Percentiles rank a stretch among this genome's conserved stretches.
phyloP scores from a whole-genome alignment of 2,329 filamentous ascomycete species.

The Penicillium sp. region DNA sequence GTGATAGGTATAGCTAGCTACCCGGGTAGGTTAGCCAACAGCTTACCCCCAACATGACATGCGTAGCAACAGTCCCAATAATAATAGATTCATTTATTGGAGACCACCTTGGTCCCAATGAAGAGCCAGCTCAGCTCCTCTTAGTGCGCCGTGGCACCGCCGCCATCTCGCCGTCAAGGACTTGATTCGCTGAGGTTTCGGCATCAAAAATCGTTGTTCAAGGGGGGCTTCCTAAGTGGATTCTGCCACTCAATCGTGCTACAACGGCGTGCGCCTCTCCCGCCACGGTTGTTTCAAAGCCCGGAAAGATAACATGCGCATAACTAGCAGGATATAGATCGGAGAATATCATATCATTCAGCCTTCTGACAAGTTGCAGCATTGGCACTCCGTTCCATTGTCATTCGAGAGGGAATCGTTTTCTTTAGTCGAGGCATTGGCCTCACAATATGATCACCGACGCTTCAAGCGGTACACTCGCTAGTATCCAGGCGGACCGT shows the following conservation, averaged over 20 bases:
- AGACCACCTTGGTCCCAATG: background rate
- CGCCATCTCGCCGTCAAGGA: background rate
- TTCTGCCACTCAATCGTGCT: constrained; percentile 10
- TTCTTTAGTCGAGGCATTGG: background rate
- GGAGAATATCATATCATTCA: constrained; percentile 1
- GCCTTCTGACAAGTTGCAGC: constrained; percentile 9
- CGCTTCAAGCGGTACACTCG: background rate
- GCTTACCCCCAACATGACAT: background rate
- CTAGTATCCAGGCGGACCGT: background rate
- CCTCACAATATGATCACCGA: background rate
- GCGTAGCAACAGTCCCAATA: background rate
- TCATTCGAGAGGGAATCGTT: background rate
- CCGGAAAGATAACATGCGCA: background rate
- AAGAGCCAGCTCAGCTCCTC: background rate
- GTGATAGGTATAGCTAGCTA: background rate
- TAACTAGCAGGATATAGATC: background rate
- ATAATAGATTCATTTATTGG: constrained; percentile 1
- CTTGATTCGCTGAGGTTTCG: constrained; percentile 7
- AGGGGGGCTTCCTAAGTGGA: constrained; percentile 2
- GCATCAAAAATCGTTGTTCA: constrained; percentile 8
- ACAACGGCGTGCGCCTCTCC: constrained; percentile 20
- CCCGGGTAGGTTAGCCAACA: background rate
- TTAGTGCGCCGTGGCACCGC: constrained; percentile 6
- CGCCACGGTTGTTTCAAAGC: constrained; percentile 13
- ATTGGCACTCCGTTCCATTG: background rate